phyloP scores from a whole-genome alignment of 2,329 filamentous ascomycete genomes.

The Fusarium circinatum region DNA sequence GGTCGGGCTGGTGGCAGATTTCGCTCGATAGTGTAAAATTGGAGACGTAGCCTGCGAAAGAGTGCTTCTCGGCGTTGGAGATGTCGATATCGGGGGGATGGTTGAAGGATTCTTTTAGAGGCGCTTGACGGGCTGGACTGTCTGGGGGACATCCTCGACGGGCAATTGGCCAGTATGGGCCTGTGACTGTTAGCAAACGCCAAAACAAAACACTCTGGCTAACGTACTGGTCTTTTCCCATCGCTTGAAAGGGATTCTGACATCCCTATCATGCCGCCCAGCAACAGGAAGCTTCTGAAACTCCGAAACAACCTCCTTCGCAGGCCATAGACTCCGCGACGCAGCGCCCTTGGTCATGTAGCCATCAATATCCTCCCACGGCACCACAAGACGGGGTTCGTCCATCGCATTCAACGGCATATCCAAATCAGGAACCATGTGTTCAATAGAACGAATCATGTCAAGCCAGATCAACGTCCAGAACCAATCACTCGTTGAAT shows the following conservation, averaged over 20 bases:
- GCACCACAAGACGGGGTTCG: conserved; percentile 71
- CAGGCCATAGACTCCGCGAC: conserved; percentile 55
- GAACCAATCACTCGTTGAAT: conserved; percentile 64
- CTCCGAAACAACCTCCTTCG: conserved; percentile 56
- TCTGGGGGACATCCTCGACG: conserved; percentile 70
- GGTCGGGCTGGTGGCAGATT: conserved; percentile 72
- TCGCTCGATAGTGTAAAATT: conserved; percentile 71
- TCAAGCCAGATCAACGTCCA: conserved; percentile 68
- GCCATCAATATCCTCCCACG: conserved; percentile 69
- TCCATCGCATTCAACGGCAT: conserved; percentile 75
- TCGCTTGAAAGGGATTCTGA: conserved; percentile 52
- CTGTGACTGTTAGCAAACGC: conserved; percentile 45
- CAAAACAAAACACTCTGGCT: background rate
- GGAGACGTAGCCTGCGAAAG: conserved; percentile 66
- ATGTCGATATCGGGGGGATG: conserved; percentile 57
- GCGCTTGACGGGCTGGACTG: conserved; percentile 65
- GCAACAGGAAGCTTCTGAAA: conserved; percentile 57
- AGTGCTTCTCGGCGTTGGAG: conserved; percentile 59
- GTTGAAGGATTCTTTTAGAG: conserved; percentile 56
- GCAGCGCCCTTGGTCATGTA: conserved; percentile 64
- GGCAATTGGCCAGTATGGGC: conserved; percentile 67
- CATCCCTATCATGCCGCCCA: conserved; percentile 49
- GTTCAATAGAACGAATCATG: conserved; percentile 63
- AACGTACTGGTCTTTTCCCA: conserved; percentile 64
- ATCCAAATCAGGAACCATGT: conserved; percentile 73